These are phyloP conservation scores for Moesziomyces sp. DNA, from an alignment of 1,284 basidiomycete species.

Conservation along the genomic window DNA sequence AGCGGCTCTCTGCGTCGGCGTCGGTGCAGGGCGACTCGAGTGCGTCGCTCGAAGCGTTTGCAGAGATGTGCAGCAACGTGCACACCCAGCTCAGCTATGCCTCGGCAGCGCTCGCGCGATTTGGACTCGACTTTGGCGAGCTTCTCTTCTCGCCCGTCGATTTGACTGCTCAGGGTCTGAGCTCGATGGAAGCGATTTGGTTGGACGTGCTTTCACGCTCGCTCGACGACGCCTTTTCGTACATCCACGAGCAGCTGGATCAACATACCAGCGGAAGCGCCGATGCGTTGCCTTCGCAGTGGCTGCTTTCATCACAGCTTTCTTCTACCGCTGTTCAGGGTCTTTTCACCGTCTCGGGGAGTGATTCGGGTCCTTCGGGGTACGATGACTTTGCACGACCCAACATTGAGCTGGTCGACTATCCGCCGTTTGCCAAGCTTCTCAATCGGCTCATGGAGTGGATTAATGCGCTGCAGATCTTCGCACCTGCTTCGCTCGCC, in stretches of 20 bases:
- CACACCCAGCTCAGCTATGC: conserved; percentile 48
- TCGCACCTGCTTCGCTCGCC: conserved; percentile 17
- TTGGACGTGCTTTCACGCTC: conserved; percentile 16
- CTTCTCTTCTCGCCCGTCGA: conserved; percentile 17
- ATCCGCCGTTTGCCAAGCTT: conserved; percentile 23
- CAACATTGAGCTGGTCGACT: conserved; percentile 31
- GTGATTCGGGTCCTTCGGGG: not conserved
- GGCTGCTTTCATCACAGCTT: conserved; percentile 23
- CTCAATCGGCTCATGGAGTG: conserved; percentile 29
- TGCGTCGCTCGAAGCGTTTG: conserved; percentile 19
- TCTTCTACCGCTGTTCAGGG: conserved; percentile 10
- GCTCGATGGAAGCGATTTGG: conserved; percentile 22
- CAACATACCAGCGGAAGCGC: not conserved
- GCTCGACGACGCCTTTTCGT: conserved; percentile 10
- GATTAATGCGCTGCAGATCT: conserved; percentile 29
- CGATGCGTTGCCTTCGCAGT: conserved; percentile 8
- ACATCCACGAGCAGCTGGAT: conserved; percentile 14
- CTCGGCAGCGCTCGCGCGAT: conserved; percentile 29
- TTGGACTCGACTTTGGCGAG: conserved; percentile 44
- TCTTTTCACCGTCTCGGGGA: conserved; percentile 4
- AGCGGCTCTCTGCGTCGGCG: not conserved
- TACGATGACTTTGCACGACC: conserved; percentile 29
- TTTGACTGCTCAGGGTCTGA: not conserved
- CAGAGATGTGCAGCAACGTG: conserved; percentile 24
- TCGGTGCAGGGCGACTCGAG: conserved; percentile 2